Base-by-base conservation (phyloP, 345 rosid species). In the Orychophragmus violaceus region DNA sequence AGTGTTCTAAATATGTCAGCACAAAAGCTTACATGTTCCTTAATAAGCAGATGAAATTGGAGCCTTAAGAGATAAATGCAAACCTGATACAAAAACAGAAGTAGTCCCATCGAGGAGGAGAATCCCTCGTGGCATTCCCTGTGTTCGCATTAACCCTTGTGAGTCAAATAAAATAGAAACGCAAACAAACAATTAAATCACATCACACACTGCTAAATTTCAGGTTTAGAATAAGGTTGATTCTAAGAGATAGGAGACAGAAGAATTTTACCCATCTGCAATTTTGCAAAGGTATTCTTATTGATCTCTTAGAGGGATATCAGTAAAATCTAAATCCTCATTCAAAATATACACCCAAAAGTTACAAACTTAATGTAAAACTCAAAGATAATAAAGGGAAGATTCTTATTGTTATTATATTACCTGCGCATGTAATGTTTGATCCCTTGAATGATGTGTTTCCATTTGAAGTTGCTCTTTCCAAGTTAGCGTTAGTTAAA, bases 51-150 rank as follows among this genome's bases (percentile, higher is more conserved):
- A 48, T 56, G 12, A 18, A 29, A 51, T 3, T 33, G 59, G 17
- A 44, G 8, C 44, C 22, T 25, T 8, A n/a, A 37, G 76, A 59
- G 37, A 33, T 27, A 64, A 39, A 64, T 29, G 37, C 69, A 59
- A 44, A 92, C 98, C 96, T 92, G 98, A n/a, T n/a, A n/a, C n/a
- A n/a, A n/a, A n/a, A n/a, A n/a, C n/a, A n/a, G n/a, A n/a, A n/a
- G n/a, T n/a, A 78, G 53, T 89, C 96, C 98, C 98, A 92, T 70
- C 97, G 82, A 30, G 98, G 98, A 18, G 98, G 93, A 48, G 96
- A n/a, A n/a, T n/a, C n/a, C n/a, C n/a, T n/a, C n/a, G n/a, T n/a
- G n/a, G n/a, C n/a, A n/a, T n/a, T n/a, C n/a, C n/a, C n/a, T n/a
- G n/a, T n/a, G n/a, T n/a, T n/a, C n/a, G n/a, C n/a, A n/a, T n/a